These are phyloP conservation scores for Cordyceps militaris DNA, from an alignment of 2,329 filamentous ascomycete species.

Conservation along the genomic window DNA sequence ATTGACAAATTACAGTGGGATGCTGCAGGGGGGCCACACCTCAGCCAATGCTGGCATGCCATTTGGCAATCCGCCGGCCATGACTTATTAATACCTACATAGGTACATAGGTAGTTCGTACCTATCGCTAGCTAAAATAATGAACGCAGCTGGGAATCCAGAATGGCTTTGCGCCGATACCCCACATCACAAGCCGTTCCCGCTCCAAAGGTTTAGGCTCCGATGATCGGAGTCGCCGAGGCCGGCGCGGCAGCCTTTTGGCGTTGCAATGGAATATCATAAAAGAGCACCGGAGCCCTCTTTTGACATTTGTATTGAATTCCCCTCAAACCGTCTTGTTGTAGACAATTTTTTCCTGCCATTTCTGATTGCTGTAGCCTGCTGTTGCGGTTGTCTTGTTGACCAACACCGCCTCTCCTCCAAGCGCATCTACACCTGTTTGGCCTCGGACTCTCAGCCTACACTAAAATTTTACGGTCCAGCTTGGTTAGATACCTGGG, in stretches of 20 bases:
- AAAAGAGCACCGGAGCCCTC: conserved; percentile 14
- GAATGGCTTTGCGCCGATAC: too few relatives aligned
- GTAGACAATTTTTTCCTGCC: not conserved
- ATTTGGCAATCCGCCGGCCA: too few relatives aligned
- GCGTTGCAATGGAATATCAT: conserved; percentile 11
- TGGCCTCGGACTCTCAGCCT: not conserved
- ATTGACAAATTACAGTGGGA: not conserved
- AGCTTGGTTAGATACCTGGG: not conserved
- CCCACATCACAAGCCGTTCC: too few relatives aligned
- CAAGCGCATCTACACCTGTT: not conserved
- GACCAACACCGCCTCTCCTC: not conserved
- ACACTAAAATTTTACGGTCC: not conserved
- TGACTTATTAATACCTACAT: too few relatives aligned
- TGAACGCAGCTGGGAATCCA: too few relatives aligned
- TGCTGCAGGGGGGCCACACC: not conserved
- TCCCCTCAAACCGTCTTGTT: not conserved
- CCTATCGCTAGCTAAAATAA: too few relatives aligned
- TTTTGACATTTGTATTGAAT: not conserved
- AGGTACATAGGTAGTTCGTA: too few relatives aligned
- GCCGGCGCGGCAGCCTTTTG: conserved; percentile 6
- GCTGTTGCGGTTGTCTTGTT: not conserved
- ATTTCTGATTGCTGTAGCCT: not conserved
- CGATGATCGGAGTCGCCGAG: conserved; percentile 25
- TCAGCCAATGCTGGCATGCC: not conserved
- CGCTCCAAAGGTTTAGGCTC: conserved; percentile 16